Conservation (phyloP, 2,329 filamentous ascomycete genomes). For the Lachnellula subtilissima region DNA sequence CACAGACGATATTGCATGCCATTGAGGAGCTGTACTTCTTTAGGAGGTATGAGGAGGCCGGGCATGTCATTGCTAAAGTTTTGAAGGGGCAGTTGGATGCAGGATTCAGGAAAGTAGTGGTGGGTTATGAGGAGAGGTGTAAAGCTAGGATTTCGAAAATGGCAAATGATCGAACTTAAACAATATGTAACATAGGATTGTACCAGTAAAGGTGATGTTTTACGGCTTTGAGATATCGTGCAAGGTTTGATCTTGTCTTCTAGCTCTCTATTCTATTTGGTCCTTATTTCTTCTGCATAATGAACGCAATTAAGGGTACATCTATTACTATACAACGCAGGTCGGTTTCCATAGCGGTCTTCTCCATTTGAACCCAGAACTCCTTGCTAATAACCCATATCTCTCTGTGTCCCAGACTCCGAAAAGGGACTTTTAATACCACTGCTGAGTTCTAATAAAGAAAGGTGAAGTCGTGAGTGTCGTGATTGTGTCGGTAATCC, state of each 20-base stretch:
- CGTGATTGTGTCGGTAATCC: neutral
- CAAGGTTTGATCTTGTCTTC: too few relatives aligned
- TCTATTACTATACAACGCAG: constrained; percentile 1
- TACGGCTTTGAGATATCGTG: too few relatives aligned
- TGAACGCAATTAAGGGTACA: neutral
- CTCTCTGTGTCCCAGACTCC: neutral
- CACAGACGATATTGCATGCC: constrained; percentile 28
- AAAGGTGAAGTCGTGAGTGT: constrained; percentile 8
- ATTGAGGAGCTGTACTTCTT: constrained; percentile 33
- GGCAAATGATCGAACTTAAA: too few relatives aligned
- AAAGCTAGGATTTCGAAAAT: neutral
- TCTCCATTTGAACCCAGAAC: neutral
- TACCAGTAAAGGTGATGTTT: neutral
- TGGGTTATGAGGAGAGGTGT: constrained; percentile 23
- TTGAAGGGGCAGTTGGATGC: constrained; percentile 21
- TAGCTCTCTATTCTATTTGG: neutral
- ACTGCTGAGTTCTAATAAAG: constrained; percentile 4
- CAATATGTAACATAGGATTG: too few relatives aligned
- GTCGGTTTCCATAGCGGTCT: neutral
- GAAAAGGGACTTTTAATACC: constrained; percentile 14
- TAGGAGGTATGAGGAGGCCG: constrained; percentile 25
- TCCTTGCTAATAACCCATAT: neutral
- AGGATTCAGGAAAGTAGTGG: constrained; percentile 23
- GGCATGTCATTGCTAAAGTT: constrained; percentile 12
- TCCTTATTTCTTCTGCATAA: neutral